These are phyloP conservation scores for Mycosarcoma mackinlayi DNA, from an alignment of 1,284 basidiomycete genomes.

Conservation along the genomic window DNA sequence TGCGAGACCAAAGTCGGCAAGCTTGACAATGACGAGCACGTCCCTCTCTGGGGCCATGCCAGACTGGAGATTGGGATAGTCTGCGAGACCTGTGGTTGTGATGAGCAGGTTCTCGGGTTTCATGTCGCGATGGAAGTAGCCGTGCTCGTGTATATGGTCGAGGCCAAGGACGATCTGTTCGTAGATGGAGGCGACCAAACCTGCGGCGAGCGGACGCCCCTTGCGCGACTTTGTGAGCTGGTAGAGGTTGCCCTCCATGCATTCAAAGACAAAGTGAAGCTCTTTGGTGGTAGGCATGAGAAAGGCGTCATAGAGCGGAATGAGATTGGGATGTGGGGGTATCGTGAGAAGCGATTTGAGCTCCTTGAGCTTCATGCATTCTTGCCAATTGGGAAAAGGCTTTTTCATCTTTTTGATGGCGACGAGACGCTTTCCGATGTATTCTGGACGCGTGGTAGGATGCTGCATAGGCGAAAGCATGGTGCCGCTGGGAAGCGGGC, in stretches of 20 bases:
- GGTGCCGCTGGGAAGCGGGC: constrained; percentile 74
- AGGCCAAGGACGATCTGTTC: constrained; percentile 90
- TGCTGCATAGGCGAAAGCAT: constrained; percentile 68
- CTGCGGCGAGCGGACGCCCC: constrained; percentile 90
- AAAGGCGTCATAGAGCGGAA: constrained; percentile 98
- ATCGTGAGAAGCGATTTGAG: constrained; percentile 95
- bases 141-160: constrained; percentile 88
- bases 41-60: constrained; percentile 77
- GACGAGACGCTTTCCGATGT: constrained; percentile 91
- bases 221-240: constrained; percentile 98
- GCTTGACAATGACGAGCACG: constrained; percentile 95
- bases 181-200: constrained; percentile 94
- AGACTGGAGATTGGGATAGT: constrained; percentile 76
- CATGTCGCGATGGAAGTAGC: constrained; percentile 99
- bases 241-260: constrained; percentile 99
- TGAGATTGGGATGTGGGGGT: constrained; percentile 94
- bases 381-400: constrained; percentile 95
- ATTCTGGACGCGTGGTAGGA: constrained; percentile 83
- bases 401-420: constrained; percentile 99
- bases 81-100: constrained; percentile 95
- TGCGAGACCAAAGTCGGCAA: constrained; percentile 98
- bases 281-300: constrained; percentile 91
- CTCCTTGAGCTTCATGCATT: constrained; percentile 94
- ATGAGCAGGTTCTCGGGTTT: constrained; percentile 99
- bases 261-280: constrained; percentile 99